Conservation (phyloP, 2,329 filamentous ascomycete species). For the Phyllosticta citriasiana region DNA sequence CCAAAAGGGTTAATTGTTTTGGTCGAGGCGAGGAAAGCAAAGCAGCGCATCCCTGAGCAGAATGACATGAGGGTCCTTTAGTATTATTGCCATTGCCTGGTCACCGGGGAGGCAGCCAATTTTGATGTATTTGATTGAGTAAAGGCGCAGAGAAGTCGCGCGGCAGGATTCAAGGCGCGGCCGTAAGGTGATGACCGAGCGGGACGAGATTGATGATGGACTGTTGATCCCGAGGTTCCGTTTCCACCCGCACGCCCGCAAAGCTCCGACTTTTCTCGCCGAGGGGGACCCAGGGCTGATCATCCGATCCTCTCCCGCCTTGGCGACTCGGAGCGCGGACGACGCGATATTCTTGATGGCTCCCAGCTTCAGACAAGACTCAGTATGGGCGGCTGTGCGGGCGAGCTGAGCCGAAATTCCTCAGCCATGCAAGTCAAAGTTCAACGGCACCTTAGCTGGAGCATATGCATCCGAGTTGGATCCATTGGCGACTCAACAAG, state of each 20-base stretch:
- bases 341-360: no score
- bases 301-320: background rate
- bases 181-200: background rate
- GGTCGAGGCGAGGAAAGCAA: background rate
- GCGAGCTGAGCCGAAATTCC: background rate
- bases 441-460: background rate
- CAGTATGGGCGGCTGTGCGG: background rate
- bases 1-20: background rate
- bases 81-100: background rate
- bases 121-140: background rate
- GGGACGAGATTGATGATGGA: background rate
- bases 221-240: background rate
- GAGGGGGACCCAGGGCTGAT: background rate
- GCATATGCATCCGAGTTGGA: background rate
- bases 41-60: background rate
- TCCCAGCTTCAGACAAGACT: background rate
- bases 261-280: background rate
- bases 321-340: no score
- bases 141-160: background rate
- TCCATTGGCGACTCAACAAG: background rate
- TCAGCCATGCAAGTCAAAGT: background rate
- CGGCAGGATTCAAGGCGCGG: background rate
- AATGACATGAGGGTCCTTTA: background rate
- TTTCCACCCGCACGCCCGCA: background rate
- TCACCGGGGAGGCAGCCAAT: background rate